Conservation (phyloP, 306 rosid genomes). For the Dalbergia oliveri region DNA sequence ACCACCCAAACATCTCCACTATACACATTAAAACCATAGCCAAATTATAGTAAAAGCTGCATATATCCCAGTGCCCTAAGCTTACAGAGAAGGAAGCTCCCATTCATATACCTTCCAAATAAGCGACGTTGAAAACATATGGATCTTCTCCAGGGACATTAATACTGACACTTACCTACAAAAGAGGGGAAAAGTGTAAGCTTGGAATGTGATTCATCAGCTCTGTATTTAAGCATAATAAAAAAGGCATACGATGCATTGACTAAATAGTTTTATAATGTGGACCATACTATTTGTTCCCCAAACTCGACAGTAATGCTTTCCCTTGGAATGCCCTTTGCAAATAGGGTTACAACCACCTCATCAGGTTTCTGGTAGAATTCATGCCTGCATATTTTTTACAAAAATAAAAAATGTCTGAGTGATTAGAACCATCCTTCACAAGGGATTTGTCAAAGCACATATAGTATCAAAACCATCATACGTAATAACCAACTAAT, state of each 20-base stretch:
- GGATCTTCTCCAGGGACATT: conserved; percentile 69
- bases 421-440: background rate
- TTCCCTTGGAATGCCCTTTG: conserved; percentile 72
- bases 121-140: conserved; percentile 77
- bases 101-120: conserved; percentile 81
- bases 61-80: background rate
- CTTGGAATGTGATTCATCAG: conserved; percentile 27
- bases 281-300: conserved; percentile 82
- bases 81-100: background rate
- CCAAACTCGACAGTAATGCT: conserved; percentile 73
- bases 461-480: conserved; percentile 5
- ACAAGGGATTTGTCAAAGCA: background rate
- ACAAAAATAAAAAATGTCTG: conserved; percentile 27
- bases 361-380: conserved; percentile 80
- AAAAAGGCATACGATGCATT: conserved; percentile 15
- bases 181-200: conserved; percentile 17
- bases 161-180: conserved; percentile 79
- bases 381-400: conserved; percentile 70
- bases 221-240: conserved; percentile 1
- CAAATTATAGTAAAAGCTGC: too few species aligned
- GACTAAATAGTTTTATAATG: conserved; percentile 29
- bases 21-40: too few species aligned
- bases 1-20: too few species aligned
- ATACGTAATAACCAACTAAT: conserved; percentile 1
- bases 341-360: conserved; percentile 83